Conservation (phyloP, 2,329 filamentous ascomycete species). For the Ascochyta clinopodiicola region DNA sequence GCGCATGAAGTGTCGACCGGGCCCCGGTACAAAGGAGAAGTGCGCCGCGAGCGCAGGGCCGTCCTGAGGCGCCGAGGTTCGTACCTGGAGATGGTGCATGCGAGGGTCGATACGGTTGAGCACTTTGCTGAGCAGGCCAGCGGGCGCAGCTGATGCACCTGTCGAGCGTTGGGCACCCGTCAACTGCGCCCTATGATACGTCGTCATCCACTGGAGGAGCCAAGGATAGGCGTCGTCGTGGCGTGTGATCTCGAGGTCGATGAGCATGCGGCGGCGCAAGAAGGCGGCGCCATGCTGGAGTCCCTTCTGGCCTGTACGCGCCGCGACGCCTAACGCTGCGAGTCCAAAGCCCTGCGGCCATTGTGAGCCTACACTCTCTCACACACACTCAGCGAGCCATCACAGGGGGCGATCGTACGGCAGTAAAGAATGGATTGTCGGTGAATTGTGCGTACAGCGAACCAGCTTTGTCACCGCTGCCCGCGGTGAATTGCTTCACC, state of each 20-base stretch:
- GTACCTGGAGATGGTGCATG: conserved; percentile 69
- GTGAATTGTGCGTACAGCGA: conserved; percentile 55
- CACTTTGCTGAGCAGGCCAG: conserved; percentile 59
- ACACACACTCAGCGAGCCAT: conserved; percentile 8
- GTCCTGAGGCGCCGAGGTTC: conserved; percentile 67
- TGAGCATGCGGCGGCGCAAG: conserved; percentile 82
- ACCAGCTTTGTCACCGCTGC: conserved; percentile 42
- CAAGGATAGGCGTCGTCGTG: conserved; percentile 93
- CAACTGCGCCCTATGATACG: conserved; percentile 73
- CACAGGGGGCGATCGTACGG: conserved; percentile 59
- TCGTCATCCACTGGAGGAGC: conserved; percentile 93
- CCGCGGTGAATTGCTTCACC: conserved; percentile 45
- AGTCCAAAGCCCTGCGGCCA: conserved; percentile 77
- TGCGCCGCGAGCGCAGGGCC: conserved; percentile 76
- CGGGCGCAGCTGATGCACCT: conserved; percentile 23
- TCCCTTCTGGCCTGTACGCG: conserved; percentile 81
- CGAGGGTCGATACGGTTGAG: conserved; percentile 64
- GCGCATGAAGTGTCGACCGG: conserved; percentile 85
- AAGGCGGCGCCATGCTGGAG: conserved; percentile 74
- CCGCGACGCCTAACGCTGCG: conserved; percentile 81
- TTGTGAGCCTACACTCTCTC: conserved; percentile 38
- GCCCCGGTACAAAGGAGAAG: conserved; percentile 89
- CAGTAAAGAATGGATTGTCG: conserved; percentile 62
- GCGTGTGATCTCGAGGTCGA: conserved; percentile 94
- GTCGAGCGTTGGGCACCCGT: conserved; percentile 41